Evolutionary conservation across 192 early-diverging fungal species (phyloP).

Genomic region (Entomortierella lignicola): DNA sequence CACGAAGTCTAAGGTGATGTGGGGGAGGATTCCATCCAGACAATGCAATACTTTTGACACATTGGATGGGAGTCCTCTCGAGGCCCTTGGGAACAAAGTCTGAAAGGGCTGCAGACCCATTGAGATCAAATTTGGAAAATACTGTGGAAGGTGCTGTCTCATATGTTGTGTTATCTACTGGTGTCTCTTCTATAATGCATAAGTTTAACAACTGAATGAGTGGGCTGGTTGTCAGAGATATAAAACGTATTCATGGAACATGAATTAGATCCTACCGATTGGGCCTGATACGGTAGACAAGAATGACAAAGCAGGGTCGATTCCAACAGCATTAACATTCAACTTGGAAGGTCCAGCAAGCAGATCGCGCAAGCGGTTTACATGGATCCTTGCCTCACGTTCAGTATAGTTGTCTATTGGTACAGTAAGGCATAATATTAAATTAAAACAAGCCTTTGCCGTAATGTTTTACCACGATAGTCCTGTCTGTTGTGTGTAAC

Average conservation of each 20-base stretch:
- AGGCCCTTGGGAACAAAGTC: constrained; percentile 67
- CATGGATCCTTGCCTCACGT: constrained; percentile 90
- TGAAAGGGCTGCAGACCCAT: constrained; percentile 57
- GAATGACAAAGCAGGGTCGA: constrained; percentile 83
- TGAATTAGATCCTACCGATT: constrained; percentile 58
- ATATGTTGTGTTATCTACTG: constrained; percentile 45
- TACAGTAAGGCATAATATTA: background rate
- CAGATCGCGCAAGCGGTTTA: constrained; percentile 89
- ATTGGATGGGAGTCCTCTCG: constrained; percentile 67
- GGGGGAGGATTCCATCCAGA: constrained; percentile 97
- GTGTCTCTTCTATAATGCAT: constrained; percentile 28
- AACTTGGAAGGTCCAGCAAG: constrained; percentile 79
- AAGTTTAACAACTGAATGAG: constrained; percentile 5
- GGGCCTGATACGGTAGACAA: constrained; percentile 71
- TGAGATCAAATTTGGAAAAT: constrained; percentile 63
- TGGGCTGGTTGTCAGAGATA: background rate
- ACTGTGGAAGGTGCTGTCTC: constrained; percentile 59
- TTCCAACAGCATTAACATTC: constrained; percentile 59
- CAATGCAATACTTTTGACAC: constrained; percentile 77
- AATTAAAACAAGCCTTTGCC: background rate
- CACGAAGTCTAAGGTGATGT: constrained; percentile 74
- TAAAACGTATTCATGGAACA: background rate
- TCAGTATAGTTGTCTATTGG: constrained; percentile 86
- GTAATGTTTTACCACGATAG: background rate
- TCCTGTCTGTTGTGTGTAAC: background rate